Percentiles rank a stretch among this genome's conserved stretches.
phyloP scores from a whole-genome alignment of 768 basidiomycete species.

The Leccinum ochraceum region DNA sequence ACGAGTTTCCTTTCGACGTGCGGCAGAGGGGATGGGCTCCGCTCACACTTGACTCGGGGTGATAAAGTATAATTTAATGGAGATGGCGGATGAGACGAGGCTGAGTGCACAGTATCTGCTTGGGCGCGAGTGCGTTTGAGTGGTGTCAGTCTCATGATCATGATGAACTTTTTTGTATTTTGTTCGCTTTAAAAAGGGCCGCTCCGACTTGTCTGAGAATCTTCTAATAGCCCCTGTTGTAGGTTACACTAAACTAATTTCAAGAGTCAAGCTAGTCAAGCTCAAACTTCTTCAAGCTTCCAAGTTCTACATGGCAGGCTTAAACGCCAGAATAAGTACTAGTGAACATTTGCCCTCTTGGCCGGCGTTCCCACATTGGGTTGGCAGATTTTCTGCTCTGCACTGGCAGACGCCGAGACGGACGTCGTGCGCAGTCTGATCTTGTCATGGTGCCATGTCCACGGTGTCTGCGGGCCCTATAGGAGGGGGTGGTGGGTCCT shows the following conservation, averaged over 20 bases:
- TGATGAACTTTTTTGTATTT: not conserved
- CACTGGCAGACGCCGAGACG: not conserved
- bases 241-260: no score
- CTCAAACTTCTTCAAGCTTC: no score
- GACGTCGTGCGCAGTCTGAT: not conserved
- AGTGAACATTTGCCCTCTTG: not conserved
- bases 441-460: not conserved
- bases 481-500: not conserved
- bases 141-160: slow-evolving; percentile 9
- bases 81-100: not conserved
- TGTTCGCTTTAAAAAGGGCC: no score
- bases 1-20: slow-evolving; percentile 21
- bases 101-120: not conserved
- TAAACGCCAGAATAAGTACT: not conserved
- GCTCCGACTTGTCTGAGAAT: slow-evolving; percentile 6
- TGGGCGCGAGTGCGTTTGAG: slow-evolving; percentile 19
- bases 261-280: no score
- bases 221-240: not conserved
- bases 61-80: not conserved
- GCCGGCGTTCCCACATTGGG: not conserved
- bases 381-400: not conserved
- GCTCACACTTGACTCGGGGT: slow-evolving; percentile 23
- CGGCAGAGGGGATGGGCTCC: slow-evolving; percentile 14
- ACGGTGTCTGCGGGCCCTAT: not conserved
- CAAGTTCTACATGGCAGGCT: not conserved